Base-by-base conservation (phyloP, 257 asterid species). In the Jacaranda mimosifolia region DNA sequence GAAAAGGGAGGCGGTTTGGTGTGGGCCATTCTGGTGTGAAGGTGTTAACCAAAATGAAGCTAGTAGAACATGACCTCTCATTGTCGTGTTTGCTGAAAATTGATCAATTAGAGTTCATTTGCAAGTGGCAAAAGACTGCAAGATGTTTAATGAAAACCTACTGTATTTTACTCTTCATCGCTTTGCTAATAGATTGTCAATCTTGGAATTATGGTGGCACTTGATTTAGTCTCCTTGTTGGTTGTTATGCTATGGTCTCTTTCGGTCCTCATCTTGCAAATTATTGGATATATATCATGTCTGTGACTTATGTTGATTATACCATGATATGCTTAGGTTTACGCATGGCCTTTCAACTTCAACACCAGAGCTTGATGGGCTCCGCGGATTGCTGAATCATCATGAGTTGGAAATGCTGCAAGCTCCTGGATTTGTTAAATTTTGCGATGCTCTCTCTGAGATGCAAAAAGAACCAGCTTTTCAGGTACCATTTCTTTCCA, bases 381-480 rank as follows among this genome's bases (percentile, higher is more conserved):
- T 64, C 51, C 77, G 38, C 36, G 83, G 46, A 14, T 60, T 80
- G 49, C 13, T 72, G 49, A 39, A 45, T 68, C 51, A 65, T 36
- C 6, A 56, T 14, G 78, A 80, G 32, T 73, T 84, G 9, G 70
- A 39, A 38, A 78, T 71, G 80, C 26, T 81, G 78, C 87, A 82
- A 39, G 59, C 82, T 48, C 86, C 91, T 13, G 90, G 90, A 70
- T 86, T 80, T 82, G 76, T 55, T 7, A 87, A 85, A 63, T 58
- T 88, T 18, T 49, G 63, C 14, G 85, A 88, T 76, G 94, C 94
- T 17, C 84, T 83, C 53, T 40, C 63, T 51, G 78, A 82, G 94
- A 86, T 91, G 81, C 86, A 85, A 67, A 75, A 57, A 21, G 92
- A 90, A 17, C 92, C 88, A 57, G 72, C 90, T 46, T 59, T 87